These are phyloP conservation scores for Prunus fruticosa DNA, from an alignment of 306 rosid species.

Conservation along the genomic window DNA sequence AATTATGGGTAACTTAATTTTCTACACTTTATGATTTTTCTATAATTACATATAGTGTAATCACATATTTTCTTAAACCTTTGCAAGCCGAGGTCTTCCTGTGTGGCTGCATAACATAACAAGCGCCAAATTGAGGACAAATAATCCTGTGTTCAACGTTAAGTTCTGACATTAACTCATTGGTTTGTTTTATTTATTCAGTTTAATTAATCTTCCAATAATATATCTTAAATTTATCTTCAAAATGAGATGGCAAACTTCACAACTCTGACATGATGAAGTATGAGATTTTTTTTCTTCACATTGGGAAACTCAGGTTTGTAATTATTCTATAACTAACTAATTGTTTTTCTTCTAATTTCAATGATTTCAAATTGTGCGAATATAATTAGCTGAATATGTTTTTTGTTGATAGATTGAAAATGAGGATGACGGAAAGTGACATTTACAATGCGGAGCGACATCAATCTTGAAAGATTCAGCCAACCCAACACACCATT, in stretches of 20 bases:
- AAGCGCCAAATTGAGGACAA: constrained; percentile 33
- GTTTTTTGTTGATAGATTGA: constrained; percentile 17
- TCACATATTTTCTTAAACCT: neutral
- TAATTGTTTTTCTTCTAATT: neutral
- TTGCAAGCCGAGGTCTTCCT: constrained; percentile 37
- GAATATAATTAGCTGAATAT: neutral
- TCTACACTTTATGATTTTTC: neutral
- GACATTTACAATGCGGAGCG: constrained; percentile 6
- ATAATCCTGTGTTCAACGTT: constrained; percentile 23
- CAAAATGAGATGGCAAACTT: constrained; percentile 25
- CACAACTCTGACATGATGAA: constrained; percentile 22
- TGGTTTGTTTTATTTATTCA: neutral
- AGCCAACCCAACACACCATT: constrained; percentile 33
- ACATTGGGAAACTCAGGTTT: constrained; percentile 41
- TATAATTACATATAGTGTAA: neutral
- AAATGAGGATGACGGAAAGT: constrained; percentile 21
- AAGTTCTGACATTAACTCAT: neutral
- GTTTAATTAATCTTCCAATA: neutral
- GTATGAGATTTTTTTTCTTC: constrained; percentile 31
- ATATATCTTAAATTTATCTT: neutral
- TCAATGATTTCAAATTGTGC: neutral
- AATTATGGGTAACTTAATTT: constrained; percentile 37
- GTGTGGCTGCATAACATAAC: constrained; percentile 48
- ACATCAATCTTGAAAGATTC: too few species aligned
- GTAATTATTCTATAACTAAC: neutral